A percentile compares a stretch with the other conserved stretches of the same genome.
These are phyloP conservation scores for Trichoderma sp. DNA, from an alignment of 2,329 filamentous ascomycete genomes.

Conservation along the genomic window DNA sequence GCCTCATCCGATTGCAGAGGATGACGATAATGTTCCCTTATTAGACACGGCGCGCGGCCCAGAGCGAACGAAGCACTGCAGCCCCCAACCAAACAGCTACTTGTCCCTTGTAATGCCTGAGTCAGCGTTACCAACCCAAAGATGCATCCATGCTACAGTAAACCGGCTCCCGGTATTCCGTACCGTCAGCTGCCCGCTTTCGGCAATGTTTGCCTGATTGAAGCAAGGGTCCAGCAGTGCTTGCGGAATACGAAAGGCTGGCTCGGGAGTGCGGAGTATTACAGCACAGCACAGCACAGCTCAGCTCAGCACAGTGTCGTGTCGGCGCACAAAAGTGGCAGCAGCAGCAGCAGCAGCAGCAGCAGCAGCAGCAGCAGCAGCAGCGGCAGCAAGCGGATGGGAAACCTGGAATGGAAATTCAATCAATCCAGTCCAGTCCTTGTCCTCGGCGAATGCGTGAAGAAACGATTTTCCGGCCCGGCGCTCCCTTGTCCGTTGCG, in stretches of 20 bases:
- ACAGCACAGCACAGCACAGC: too few species aligned
- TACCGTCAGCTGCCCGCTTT: neutral
- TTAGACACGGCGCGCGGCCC: too few species aligned
- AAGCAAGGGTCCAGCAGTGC: neutral
- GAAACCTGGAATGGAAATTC: too few species aligned
- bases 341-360: too few species aligned
- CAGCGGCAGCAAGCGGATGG: too few species aligned
- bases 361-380: too few species aligned
- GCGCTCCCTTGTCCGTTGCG: constrained; percentile 6
- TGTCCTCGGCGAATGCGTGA: neutral
- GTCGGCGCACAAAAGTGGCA: neutral
- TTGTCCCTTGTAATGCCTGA: neutral
- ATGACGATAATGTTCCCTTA: neutral
- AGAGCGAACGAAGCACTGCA: neutral
- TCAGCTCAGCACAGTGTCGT: too few species aligned
- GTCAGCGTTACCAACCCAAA: neutral
- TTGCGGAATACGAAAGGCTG: neutral
- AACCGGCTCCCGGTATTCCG: neutral
- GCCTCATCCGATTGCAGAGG: neutral
- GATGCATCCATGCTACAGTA: too few species aligned
- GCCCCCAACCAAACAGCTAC: neutral
- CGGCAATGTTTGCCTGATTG: neutral
- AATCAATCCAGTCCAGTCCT: too few species aligned
- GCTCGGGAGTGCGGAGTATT: neutral
- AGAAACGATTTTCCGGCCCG: constrained; percentile 15